Evolutionary conservation across 192 early-diverging fungal genomes (phyloP).

Genomic region (Jimgerdemannia lactiflua): DNA sequence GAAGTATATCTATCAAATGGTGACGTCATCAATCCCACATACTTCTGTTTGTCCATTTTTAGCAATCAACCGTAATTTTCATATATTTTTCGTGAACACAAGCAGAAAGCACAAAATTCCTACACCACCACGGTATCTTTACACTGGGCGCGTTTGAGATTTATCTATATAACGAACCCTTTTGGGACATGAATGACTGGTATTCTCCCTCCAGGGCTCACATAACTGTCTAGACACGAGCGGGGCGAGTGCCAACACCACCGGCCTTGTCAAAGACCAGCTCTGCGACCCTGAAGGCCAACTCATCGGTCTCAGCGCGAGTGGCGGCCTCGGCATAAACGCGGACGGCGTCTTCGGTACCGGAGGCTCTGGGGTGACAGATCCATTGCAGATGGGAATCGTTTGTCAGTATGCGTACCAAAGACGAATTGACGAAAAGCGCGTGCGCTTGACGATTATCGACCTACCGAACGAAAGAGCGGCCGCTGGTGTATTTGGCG

Average conservation of each 20-base stretch:
- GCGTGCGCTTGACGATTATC: background rate
- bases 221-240: too few relatives aligned
- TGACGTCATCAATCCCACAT: too few relatives aligned
- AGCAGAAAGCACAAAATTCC: too few relatives aligned
- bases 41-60: too few relatives aligned
- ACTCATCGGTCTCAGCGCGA: constrained; percentile 81
- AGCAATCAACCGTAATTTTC: too few relatives aligned
- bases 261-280: constrained; percentile 92
- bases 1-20: too few relatives aligned
- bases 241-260: constrained; percentile 84
- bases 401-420: background rate
- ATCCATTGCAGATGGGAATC: background rate
- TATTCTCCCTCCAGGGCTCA: too few relatives aligned
- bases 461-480: constrained; percentile 88
- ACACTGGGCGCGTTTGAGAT: too few relatives aligned
- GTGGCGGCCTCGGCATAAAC: constrained; percentile 99
- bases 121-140: too few relatives aligned
- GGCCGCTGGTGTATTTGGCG: constrained; percentile 77
- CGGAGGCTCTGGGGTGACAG: constrained; percentile 69
- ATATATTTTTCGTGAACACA: too few relatives aligned
- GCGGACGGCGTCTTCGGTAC: constrained; percentile 98
- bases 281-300: constrained; percentile 85
- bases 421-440: background rate
- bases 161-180: too few relatives aligned
- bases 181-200: too few relatives aligned